phyloP scores from a whole-genome alignment of 108 stramenopile genomes.

The Cyclotella cryptica region DNA sequence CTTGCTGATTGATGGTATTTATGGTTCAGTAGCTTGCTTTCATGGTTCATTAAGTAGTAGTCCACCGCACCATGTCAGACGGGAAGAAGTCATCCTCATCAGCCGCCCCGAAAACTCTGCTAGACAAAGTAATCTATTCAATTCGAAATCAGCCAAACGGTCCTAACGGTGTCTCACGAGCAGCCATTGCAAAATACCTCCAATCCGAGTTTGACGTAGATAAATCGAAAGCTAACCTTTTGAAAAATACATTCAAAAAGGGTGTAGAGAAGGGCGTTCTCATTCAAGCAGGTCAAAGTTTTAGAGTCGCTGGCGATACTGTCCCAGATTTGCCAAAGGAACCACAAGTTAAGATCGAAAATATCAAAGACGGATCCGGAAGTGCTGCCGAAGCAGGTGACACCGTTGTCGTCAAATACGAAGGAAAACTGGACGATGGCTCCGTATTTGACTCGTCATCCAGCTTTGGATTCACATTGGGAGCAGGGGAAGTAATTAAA shows the following conservation, averaged over 20 bases:
- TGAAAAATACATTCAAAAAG: conserved; percentile 79
- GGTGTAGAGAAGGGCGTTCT: conserved; percentile 65
- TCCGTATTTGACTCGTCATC: conserved; percentile 70
- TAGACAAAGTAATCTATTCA: conserved; percentile 81
- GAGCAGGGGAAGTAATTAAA: conserved; percentile 88
- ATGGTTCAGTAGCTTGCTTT: too few species aligned
- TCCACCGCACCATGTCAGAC: too few species aligned
- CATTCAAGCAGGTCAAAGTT: conserved; percentile 77
- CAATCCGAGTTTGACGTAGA: conserved; percentile 73
- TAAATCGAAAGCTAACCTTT: conserved; percentile 48
- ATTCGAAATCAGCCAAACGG: conserved; percentile 63
- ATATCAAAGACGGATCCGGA: conserved; percentile 52
- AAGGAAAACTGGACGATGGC: conserved; percentile 77
- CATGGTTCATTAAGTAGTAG: too few species aligned
- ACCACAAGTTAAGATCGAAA: conserved; percentile 53
- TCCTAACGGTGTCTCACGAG: conserved; percentile 70
- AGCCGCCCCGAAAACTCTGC: conserved; percentile 59
- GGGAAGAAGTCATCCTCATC: neutral
- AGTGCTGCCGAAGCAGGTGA: conserved; percentile 61
- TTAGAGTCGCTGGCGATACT: conserved; percentile 69
- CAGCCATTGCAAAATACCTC: conserved; percentile 78
- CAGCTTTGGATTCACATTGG: conserved; percentile 75
- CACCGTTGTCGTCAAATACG: conserved; percentile 76
- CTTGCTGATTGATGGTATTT: too few species aligned
- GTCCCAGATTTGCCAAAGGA: conserved; percentile 51